phyloP scores from a whole-genome alignment of 1,139 yeast genomes.

The Yamadazyma blattariae region DNA sequence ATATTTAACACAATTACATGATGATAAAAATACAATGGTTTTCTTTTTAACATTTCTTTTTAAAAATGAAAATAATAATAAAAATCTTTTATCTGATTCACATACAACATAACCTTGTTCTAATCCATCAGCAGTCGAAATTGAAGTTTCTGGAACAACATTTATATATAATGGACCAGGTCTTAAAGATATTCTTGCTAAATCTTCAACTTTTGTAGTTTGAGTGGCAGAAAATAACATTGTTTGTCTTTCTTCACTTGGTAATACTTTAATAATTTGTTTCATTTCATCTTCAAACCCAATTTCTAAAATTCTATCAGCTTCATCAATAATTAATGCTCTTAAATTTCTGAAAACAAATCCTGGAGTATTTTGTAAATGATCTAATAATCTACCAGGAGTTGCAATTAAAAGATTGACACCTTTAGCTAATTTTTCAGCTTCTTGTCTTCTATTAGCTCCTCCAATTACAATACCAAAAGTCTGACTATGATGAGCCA shows the following conservation, averaged over 20 bases:
- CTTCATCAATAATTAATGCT: slow-evolving; percentile 93
- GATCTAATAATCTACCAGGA: slow-evolving; percentile 96
- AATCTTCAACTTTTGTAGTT: slow-evolving; percentile 96
- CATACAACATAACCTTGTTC: slow-evolving; percentile 99
- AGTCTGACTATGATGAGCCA: slow-evolving; percentile 91
- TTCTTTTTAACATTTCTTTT: slow-evolving; percentile 89
- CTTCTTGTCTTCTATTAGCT: slow-evolving; percentile 95
- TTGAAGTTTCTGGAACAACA: slow-evolving; percentile 79
- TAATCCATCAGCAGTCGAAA: slow-evolving; percentile 92
- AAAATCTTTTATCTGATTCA: slow-evolving; percentile 91
- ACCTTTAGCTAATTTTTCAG: slow-evolving; percentile 89
- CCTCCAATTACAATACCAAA: slow-evolving; percentile 98
- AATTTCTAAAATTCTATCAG: slow-evolving; percentile 93
- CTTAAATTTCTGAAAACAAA: slow-evolving; percentile 92
- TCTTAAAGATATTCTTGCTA: slow-evolving; percentile 92
- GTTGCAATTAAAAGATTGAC: slow-evolving; percentile 93
- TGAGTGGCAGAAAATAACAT: slow-evolving; percentile 98
- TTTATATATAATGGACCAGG: slow-evolving; percentile 95
- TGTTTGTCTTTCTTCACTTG: slow-evolving; percentile 90
- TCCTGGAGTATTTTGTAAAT: slow-evolving; percentile 91
- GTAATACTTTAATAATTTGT: slow-evolving; percentile 91
- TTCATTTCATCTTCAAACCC: slow-evolving; percentile 99
- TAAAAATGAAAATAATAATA: slow-evolving; percentile 85
- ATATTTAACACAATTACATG: slow-evolving; percentile 95
- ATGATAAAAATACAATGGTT: slow-evolving; percentile 89